Evolutionary conservation across 139 green algal genomes (phyloP).

Genomic region (Diplosphaera chodatii): DNA sequence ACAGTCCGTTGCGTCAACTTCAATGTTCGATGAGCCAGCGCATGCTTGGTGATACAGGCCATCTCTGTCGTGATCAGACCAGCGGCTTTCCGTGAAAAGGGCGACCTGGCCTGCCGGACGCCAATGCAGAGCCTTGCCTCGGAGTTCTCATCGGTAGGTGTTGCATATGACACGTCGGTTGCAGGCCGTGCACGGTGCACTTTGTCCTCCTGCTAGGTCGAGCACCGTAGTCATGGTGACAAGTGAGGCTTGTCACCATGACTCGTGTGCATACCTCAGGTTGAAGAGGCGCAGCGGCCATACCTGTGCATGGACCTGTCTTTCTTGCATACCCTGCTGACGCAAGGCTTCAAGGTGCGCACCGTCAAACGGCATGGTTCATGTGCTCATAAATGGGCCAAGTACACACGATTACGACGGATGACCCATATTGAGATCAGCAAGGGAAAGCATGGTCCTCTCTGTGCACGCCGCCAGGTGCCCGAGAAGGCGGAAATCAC

Average conservation of each 20-base stretch:
- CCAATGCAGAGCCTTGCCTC: slow-evolving; percentile 3
- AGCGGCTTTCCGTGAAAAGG: slow-evolving; percentile 35
- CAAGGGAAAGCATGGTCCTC: too few relatives aligned
- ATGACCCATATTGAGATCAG: too few relatives aligned
- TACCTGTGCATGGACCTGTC: slow-evolving; percentile 92
- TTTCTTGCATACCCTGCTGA: slow-evolving; percentile 81
- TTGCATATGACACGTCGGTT: background rate
- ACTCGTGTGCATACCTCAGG: slow-evolving; percentile 9
- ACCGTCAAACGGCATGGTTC: background rate
- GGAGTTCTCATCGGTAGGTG: slow-evolving; percentile 17
- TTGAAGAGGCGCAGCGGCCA: slow-evolving; percentile 45
- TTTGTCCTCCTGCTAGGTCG: too few relatives aligned
- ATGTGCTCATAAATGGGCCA: too few relatives aligned
- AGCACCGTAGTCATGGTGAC: too few relatives aligned
- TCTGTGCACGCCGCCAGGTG: slow-evolving; percentile 18
- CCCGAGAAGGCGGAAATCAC: slow-evolving; percentile 31
- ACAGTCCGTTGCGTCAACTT: too few relatives aligned
- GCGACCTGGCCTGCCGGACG: slow-evolving; percentile 37
- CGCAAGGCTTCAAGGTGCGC: slow-evolving; percentile 70
- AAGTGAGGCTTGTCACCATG: slow-evolving; percentile 1
- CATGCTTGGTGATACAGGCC: background rate
- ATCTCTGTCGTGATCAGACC: slow-evolving; percentile 27
- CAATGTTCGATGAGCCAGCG: too few relatives aligned
- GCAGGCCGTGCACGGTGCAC: too few relatives aligned
- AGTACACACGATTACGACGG: too few relatives aligned